Conservation (phyloP, 805 yeast genomes). For the Candida andamanensis region DNA sequence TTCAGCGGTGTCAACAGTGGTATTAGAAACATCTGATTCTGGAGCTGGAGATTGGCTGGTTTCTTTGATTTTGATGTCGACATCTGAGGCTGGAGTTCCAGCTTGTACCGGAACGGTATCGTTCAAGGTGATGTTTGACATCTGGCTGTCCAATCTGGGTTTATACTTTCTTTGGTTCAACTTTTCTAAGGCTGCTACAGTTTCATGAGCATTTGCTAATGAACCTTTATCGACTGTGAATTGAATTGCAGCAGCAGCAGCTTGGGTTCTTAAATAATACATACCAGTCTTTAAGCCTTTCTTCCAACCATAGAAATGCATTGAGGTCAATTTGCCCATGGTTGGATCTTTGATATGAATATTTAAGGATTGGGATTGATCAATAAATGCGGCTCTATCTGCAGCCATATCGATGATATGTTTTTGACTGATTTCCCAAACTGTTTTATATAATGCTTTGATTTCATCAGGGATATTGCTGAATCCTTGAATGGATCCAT, state of each 20-base stretch:
- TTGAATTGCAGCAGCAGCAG: conserved; percentile 95
- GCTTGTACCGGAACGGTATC: conserved; percentile 18
- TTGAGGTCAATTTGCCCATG: conserved; percentile 92
- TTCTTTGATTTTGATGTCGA: conserved; percentile 45
- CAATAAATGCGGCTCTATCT: conserved; percentile 75
- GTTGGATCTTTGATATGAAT: conserved; percentile 86
- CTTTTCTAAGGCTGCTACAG: conserved; percentile 35
- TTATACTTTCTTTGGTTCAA: conserved; percentile 36
- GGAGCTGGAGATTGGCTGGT: conserved; percentile 34
- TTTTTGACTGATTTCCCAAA: conserved; percentile 59
- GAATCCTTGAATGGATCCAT: conserved; percentile 54
- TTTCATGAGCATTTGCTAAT: conserved; percentile 32
- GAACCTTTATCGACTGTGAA: conserved; percentile 53
- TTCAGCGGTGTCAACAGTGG: conserved; percentile 11
- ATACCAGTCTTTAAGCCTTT: conserved; percentile 98
- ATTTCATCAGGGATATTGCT: conserved; percentile 51
- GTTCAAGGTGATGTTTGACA: conserved; percentile 14
- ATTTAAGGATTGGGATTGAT: conserved; percentile 91
- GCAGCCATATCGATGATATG: conserved; percentile 60
- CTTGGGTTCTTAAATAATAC: conserved; percentile 96
- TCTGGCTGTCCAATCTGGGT: conserved; percentile 10
- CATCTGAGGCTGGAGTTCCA: conserved; percentile 37
- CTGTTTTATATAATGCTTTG: conserved; percentile 53
- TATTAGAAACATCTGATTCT: too few relatives aligned
- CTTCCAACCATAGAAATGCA: conserved; percentile 99